Evolutionary conservation across 2,329 filamentous ascomycete genomes (phyloP).

Genomic region (Aspergillus melleus): DNA sequence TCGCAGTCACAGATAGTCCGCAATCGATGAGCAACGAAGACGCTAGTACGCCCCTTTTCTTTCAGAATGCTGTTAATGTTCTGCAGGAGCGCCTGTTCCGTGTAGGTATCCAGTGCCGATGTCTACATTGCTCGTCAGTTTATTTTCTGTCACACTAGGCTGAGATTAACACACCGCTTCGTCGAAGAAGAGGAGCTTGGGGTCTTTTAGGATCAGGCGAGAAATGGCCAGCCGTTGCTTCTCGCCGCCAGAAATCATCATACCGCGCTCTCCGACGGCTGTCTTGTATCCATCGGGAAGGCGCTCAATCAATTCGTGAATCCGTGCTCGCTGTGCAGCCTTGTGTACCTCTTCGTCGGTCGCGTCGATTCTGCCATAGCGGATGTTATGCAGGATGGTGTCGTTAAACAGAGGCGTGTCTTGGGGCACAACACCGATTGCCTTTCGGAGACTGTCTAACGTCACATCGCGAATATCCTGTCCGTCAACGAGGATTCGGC

Average conservation of each 20-base stretch:
- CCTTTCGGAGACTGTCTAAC: constrained; percentile 76
- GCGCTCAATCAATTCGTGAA: constrained; percentile 77
- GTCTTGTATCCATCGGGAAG: constrained; percentile 89
- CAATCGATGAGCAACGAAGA: constrained; percentile 90
- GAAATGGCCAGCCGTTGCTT: constrained; percentile 89
- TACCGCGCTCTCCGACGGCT: constrained; percentile 86
- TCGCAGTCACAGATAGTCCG: constrained; percentile 93
- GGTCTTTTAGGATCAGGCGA: constrained; percentile 81
- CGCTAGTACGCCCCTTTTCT: constrained; percentile 84
- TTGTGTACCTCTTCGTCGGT: constrained; percentile 69
- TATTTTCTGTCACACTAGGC: background rate
- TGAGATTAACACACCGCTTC: constrained; percentile 71
- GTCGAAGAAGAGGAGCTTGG: constrained; percentile 88
- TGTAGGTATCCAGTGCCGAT: constrained; percentile 87
- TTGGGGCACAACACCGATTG: constrained; percentile 94
- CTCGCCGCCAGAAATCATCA: constrained; percentile 96
- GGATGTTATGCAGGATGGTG: constrained; percentile 92
- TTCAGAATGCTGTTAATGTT: constrained; percentile 92
- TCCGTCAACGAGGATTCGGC: constrained; percentile 85
- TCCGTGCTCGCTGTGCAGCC: constrained; percentile 78
- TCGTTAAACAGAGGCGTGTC: constrained; percentile 98
- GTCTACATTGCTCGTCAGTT: constrained; percentile 50
- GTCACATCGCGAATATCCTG: constrained; percentile 85
- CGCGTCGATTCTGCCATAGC: constrained; percentile 81
- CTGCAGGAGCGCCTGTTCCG: constrained; percentile 82